Conservation (phyloP, 495 filamentous ascomycete species). For the Cudoniella acicularis region DNA sequence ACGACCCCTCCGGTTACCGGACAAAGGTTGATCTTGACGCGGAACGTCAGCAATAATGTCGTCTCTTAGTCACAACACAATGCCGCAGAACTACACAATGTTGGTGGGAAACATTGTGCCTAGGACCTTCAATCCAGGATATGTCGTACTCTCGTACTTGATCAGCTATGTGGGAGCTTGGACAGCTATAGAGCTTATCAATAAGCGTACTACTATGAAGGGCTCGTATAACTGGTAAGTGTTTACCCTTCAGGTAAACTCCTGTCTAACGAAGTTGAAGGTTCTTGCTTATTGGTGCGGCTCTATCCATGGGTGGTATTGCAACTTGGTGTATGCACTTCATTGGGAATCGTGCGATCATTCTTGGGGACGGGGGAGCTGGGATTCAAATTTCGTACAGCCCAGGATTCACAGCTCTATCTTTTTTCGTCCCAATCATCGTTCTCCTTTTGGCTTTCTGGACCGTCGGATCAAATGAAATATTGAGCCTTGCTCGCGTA, state of each 20-base stretch:
- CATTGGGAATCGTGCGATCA: conserved; percentile 77
- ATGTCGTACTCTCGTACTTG: conserved; percentile 71
- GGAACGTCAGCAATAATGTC: not conserved
- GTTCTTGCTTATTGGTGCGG: conserved; percentile 67
- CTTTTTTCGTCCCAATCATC: conserved; percentile 75
- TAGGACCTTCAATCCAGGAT: conserved; percentile 56
- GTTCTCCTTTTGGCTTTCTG: conserved; percentile 74
- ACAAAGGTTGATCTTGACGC: not conserved
- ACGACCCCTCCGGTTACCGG: too few species aligned
- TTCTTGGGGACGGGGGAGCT: conserved; percentile 57
- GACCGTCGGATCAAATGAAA: conserved; percentile 53
- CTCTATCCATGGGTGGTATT: conserved; percentile 76
- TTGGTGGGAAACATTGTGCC: conserved; percentile 34
- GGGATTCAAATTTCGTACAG: conserved; percentile 72
- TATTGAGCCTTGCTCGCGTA: conserved; percentile 54
- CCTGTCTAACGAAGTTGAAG: conserved; percentile 34
- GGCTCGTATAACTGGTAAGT: conserved; percentile 68
- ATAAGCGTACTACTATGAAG: conserved; percentile 62
- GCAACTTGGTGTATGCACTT: conserved; percentile 76
- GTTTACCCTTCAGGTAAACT: not conserved
- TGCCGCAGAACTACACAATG: not conserved
- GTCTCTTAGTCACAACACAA: not conserved
- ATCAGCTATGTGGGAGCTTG: conserved; percentile 73
- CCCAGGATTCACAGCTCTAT: conserved; percentile 66
- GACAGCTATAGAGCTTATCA: conserved; percentile 78